Base-by-base conservation (phyloP, 2,329 filamentous ascomycete species). In the Fusarium sp. region DNA sequence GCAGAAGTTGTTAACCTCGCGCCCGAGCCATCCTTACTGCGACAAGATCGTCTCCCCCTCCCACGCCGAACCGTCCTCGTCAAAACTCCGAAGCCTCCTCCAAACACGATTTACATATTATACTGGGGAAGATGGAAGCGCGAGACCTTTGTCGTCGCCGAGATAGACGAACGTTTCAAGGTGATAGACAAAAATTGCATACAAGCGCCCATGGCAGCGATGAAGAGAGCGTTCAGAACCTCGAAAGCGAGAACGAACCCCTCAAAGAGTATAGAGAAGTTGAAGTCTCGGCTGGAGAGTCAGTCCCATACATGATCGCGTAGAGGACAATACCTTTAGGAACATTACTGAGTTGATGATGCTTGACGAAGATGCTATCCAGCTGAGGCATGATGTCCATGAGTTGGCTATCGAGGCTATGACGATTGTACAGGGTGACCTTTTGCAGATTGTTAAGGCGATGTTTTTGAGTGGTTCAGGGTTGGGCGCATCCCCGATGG, bases 381-480 rank as follows among this genome's bases (percentile, higher is more conserved):
- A 48, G 9, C n/a, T 56, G 5, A 38, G 45, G 13, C n/a, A 51
- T 6, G 55, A 43, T 11, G 25, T 51, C 9, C 6, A 40, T 13
- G 51, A 34, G 44, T 16, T 57, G 8, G 40, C 43, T 44, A 18
- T 22, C 9, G 10, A 56, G 7, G 29, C 34, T 15, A 22, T 16
- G 9, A 34, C 27, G n/a, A 20, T 61, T 11, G 51, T 47, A 41
- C n/a, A 27, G 18, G 44, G 34, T 25, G 58, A 61, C 13, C 22
- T 56, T 8, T 51, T 40, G 4, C 22, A 57, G 8, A 43, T n/a
- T 11, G 44, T 57, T 10, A 38, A 61, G 27, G 38, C 6, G 51
- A 56, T 57, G 34, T 61, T 43, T 27, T 61, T n/a, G 51, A 61
- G 18, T 43, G 43, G 7, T 43, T 61, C 16, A 34, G 43, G 22